Evolutionary conservation across 192 early-diverging fungal genomes (phyloP).

Genomic region (Thamnidium elegans): DNA sequence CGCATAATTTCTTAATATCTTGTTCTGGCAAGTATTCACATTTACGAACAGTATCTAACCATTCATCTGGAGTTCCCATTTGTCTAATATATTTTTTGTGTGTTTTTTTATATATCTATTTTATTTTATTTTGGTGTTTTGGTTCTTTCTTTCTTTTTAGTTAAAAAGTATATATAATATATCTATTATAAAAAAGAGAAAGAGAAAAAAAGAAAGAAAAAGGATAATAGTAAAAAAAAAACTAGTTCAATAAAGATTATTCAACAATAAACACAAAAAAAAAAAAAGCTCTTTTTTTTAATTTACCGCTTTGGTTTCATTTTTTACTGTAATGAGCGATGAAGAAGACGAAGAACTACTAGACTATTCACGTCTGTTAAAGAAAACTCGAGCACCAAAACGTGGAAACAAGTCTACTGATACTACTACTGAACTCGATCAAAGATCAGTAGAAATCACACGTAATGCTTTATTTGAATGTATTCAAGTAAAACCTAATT

Average conservation of each 20-base stretch:
- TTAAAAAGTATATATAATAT: too few relatives aligned
- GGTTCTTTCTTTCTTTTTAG: too few relatives aligned
- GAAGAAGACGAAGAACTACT: constrained; percentile 2
- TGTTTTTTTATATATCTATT: too few relatives aligned
- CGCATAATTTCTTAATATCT: constrained; percentile 97
- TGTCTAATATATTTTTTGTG: background rate
- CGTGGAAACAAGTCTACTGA: background rate
- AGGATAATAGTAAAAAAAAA: background rate
- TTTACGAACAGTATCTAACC: constrained; percentile 88
- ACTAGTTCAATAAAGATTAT: too few relatives aligned
- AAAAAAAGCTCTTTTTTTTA: background rate
- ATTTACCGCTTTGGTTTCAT: too few relatives aligned
- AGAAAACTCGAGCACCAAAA: background rate
- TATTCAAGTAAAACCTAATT: background rate
- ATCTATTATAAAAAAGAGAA: background rate
- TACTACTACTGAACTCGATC: background rate
- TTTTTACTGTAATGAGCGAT: background rate
- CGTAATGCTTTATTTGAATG: constrained; percentile 8
- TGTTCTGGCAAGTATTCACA: constrained; percentile 92
- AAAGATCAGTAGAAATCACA: background rate
- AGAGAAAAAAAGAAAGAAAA: background rate
- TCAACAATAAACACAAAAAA: too few relatives aligned
- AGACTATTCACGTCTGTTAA: background rate
- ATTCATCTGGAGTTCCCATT: constrained; percentile 89
- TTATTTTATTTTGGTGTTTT: too few relatives aligned